Evolutionary conservation across 345 rosid genomes (phyloP), one percentile per base, ranked within the genome.

Genomic region (Syzygium oleosum): DNA sequence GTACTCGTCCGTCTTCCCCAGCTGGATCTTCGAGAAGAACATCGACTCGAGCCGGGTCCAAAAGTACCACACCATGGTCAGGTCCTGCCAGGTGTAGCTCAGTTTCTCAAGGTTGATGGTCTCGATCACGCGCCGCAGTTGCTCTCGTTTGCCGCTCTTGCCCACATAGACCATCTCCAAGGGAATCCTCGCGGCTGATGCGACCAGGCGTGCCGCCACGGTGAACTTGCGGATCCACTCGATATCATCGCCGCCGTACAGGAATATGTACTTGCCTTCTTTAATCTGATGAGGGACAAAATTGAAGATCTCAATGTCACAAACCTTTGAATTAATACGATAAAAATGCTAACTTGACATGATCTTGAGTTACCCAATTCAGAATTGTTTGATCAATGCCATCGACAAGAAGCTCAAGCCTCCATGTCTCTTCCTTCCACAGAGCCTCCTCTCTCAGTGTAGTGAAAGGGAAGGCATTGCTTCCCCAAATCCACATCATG

Each of bases 401-500:
- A 87, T 96, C 91, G 51, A 95, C 91, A 23, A 97, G 93, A 63
- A 97, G 97, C 89, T 96, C 98, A 85, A 96, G 98, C 65, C 94
- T 89, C 92, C 97, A 96, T 1, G 93, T 89, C 77, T 97, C 98
- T 43, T 92, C 94, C 90, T 88, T 95, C 99, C 99, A 97, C 3
- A 97, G 95, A 85, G 92, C 88, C 78, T 97, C 99, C 90, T 97
- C 99, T 88, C 93, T 95, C 61, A 55, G 13, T 86, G 92, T 94
- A 31, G 94, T 97, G 93, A 97, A 97, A 68, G 99, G 98, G 94
- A 95, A 97, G 87, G 99, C 97, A 61, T 86, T 93, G 94, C 96
- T 95, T 38, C 96, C 98, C 99, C 99, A 97, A 91, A 97, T 96
- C 98, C 98, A 97, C 95, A 96, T 97, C 99, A 97, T 97, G 93